Percentiles rank a stretch among this genome's conserved stretches.
Evolutionary conservation across 768 basidiomycete genomes (phyloP).

Genomic region (Amanita phalloides): DNA sequence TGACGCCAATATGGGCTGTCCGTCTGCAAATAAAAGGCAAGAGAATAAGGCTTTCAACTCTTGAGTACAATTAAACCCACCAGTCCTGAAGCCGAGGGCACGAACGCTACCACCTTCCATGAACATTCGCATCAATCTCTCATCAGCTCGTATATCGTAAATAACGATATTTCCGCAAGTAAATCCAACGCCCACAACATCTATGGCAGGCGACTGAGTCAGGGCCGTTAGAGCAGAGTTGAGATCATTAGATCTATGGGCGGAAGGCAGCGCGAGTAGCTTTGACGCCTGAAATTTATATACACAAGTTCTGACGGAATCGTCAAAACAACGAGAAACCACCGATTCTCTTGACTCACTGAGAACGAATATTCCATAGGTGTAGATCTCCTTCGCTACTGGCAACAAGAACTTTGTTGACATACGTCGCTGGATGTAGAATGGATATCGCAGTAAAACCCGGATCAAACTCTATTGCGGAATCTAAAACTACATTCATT

Average conservation of each 20-base stretch:
- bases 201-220: slow-evolving; percentile 89
- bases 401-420: slow-evolving; percentile 89
- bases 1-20: slow-evolving; percentile 80
- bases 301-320: slow-evolving; percentile 57
- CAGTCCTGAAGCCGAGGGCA: slow-evolving; percentile 77
- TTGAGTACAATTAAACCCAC: slow-evolving; percentile 26
- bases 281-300: slow-evolving; percentile 58
- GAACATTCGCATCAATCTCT: slow-evolving; percentile 77
- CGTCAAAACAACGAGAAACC: neutral
- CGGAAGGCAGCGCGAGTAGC: slow-evolving; percentile 31
- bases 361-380: slow-evolving; percentile 88
- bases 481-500: slow-evolving; percentile 39
- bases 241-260: slow-evolving; percentile 16
- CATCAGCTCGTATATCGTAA: slow-evolving; percentile 86
- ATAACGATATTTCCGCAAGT: slow-evolving; percentile 80
- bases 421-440: slow-evolving; percentile 90
- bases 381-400: slow-evolving; percentile 76
- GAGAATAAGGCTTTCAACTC: neutral
- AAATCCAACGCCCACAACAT: slow-evolving; percentile 91
- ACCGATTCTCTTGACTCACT: slow-evolving; percentile 31
- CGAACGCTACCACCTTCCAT: slow-evolving; percentile 82
- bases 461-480: slow-evolving; percentile 67
- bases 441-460: slow-evolving; percentile 80
- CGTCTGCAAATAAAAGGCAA: slow-evolving; percentile 38
- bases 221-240: slow-evolving; percentile 59